These are phyloP conservation scores for Xylariaceae sp. DNA, from an alignment of 2,329 filamentous ascomycete species.

Conservation along the genomic window DNA sequence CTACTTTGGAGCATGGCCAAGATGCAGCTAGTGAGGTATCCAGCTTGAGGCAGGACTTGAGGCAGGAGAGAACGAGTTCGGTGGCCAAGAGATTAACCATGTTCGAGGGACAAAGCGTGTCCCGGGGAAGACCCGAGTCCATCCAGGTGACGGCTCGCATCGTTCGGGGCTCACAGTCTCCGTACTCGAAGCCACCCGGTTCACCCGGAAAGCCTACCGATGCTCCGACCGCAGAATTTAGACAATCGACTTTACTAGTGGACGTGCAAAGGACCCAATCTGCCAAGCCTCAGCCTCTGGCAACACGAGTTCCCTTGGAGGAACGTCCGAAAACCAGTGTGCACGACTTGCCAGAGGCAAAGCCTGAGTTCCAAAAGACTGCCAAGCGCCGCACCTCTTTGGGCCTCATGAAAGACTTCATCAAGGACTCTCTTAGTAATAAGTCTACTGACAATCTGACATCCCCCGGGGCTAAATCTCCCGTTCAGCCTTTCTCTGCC, in stretches of 20 bases:
- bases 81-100: constrained; percentile 51
- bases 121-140: constrained; percentile 59
- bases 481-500: constrained; percentile 43
- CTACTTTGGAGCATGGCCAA: constrained; percentile 25
- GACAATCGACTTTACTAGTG: constrained; percentile 54
- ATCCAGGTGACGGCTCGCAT: constrained; percentile 87
- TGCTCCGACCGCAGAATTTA: constrained; percentile 45
- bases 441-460: constrained; percentile 42
- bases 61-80: constrained; percentile 46
- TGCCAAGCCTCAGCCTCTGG: constrained; percentile 25
- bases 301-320: constrained; percentile 23
- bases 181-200: constrained; percentile 37
- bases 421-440: constrained; percentile 52
- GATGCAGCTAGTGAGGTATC: constrained; percentile 20
- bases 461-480: constrained; percentile 33
- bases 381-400: constrained; percentile 51
- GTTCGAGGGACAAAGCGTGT: constrained; percentile 42
- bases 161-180: constrained; percentile 56
- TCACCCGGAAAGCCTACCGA: constrained; percentile 38
- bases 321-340: constrained; percentile 40
- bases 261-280: constrained; percentile 45
- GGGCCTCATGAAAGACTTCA: constrained; percentile 54
- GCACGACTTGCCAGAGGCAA: constrained; percentile 41
- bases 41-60: constrained; percentile 31
- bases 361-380: constrained; percentile 31